These are phyloP conservation scores for Candida montana DNA, from an alignment of 805 yeast species.

Conservation along the genomic window DNA sequence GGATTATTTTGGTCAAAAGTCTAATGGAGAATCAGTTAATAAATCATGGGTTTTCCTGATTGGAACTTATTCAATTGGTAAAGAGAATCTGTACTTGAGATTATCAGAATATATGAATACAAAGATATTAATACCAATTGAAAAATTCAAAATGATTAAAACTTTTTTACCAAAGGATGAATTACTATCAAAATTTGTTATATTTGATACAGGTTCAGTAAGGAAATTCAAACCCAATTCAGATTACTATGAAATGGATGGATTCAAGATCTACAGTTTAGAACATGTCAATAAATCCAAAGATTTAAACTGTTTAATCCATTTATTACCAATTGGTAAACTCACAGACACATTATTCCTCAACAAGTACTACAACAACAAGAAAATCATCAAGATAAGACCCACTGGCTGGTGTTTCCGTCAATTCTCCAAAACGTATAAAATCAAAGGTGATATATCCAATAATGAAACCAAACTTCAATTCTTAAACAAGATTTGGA, in stretches of 20 bases:
- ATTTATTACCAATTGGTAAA: constrained; percentile 66
- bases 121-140: constrained; percentile 46
- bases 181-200: not conserved
- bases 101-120: constrained; percentile 48
- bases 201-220: constrained; percentile 1
- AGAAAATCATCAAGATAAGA: constrained; percentile 54
- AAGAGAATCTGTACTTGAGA: constrained; percentile 74
- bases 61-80: constrained; percentile 91
- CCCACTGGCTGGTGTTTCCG: constrained; percentile 92
- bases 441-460: not conserved
- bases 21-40: constrained; percentile 15
- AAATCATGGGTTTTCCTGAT: constrained; percentile 47
- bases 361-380: constrained; percentile 21
- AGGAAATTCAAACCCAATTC: constrained; percentile 9
- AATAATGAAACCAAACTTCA: not conserved
- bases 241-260: constrained; percentile 2
- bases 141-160: constrained; percentile 18
- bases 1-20: constrained; percentile 23
- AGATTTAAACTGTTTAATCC: constrained; percentile 41
- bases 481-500: constrained; percentile 1
- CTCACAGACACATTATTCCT: constrained; percentile 31
- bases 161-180: constrained; percentile 2
- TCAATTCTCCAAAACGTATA: constrained; percentile 11
- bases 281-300: not conserved
- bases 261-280: constrained; percentile 3